These are phyloP conservation scores for Hyaloraphidium curvatum DNA, from an alignment of 192 early-diverging fungal genomes.

Conservation along the genomic window DNA sequence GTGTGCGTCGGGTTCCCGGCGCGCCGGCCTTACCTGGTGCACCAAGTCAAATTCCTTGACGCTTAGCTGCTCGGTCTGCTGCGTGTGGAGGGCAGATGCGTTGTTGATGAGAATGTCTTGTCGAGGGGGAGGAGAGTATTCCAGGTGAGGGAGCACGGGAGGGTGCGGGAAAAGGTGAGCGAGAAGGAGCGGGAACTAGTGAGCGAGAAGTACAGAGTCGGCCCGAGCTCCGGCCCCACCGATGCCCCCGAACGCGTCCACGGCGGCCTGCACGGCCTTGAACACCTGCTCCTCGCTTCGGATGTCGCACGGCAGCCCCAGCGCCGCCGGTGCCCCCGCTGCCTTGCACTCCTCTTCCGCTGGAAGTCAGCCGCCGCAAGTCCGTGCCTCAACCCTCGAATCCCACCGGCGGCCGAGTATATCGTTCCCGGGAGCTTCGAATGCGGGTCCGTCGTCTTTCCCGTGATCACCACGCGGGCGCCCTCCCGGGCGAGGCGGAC, in stretches of 20 bases:
- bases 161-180: too few relatives aligned
- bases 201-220: too few relatives aligned
- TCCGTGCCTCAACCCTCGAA: too few relatives aligned
- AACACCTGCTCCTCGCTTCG: conserved; percentile 55
- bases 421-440: conserved; percentile 71
- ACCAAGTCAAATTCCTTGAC: conserved; percentile 22
- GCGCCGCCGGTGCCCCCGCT: conserved; percentile 40
- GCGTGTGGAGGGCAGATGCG: conserved; percentile 45
- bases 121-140: too few relatives aligned
- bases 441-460: conserved; percentile 51
- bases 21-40: conserved; percentile 54
- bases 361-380: too few relatives aligned
- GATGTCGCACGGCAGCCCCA: conserved; percentile 67
- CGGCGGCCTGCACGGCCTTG: conserved; percentile 41
- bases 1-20: too few relatives aligned
- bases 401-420: conserved; percentile 50
- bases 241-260: conserved; percentile 9
- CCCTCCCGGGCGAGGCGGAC: conserved; percentile 42
- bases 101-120: conserved; percentile 74
- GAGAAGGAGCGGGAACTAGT: too few relatives aligned
- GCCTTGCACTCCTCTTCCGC: neutral
- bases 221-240: too few relatives aligned
- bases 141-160: too few relatives aligned
- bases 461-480: conserved; percentile 48
- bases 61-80: conserved; percentile 7